A percentile compares a stretch with the other conserved stretches of the same genome.
Conservation (phyloP, 805 yeast genomes). For the Candida sphagnicola region DNA sequence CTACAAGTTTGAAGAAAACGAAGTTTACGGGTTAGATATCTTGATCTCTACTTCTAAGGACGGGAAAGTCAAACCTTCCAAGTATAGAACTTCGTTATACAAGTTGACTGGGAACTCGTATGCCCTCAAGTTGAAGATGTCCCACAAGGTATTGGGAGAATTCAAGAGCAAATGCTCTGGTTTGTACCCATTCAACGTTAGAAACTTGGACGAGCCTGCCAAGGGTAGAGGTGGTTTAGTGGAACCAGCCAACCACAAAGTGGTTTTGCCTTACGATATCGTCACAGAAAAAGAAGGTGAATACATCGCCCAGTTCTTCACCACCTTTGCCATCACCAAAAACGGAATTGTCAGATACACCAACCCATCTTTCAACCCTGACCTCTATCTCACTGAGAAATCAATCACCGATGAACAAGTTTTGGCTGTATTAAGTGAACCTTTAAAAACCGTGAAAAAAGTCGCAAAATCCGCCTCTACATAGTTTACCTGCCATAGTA, state of each 20-base stretch:
- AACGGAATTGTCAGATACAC: slow-evolving; percentile 67
- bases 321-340: slow-evolving; percentile 72
- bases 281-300: slow-evolving; percentile 64
- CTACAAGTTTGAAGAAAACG: slow-evolving; percentile 65
- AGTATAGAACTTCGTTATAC: slow-evolving; percentile 64
- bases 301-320: slow-evolving; percentile 65
- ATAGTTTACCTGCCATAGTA: too few species aligned
- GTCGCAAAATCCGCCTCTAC: slow-evolving; percentile 24
- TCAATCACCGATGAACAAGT: slow-evolving; percentile 49
- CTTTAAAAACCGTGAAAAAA: slow-evolving; percentile 49
- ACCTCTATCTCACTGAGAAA: slow-evolving; percentile 53
- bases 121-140: slow-evolving; percentile 65
- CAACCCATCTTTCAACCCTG: slow-evolving; percentile 47
- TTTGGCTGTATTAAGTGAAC: slow-evolving; percentile 42
- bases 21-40: slow-evolving; percentile 74
- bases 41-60: slow-evolving; percentile 59
- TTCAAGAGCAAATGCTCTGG: slow-evolving; percentile 57
- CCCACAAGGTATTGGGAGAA: slow-evolving; percentile 63
- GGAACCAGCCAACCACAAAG: slow-evolving; percentile 66
- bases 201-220: slow-evolving; percentile 63
- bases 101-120: slow-evolving; percentile 68
- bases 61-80: slow-evolving; percentile 61
- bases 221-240: slow-evolving; percentile 71
- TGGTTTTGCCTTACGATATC: slow-evolving; percentile 65
- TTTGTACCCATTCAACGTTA: slow-evolving; percentile 63